Base-by-base conservation (phyloP, 2,329 filamentous ascomycete genomes). In the Paecilomyces formosus region DNA sequence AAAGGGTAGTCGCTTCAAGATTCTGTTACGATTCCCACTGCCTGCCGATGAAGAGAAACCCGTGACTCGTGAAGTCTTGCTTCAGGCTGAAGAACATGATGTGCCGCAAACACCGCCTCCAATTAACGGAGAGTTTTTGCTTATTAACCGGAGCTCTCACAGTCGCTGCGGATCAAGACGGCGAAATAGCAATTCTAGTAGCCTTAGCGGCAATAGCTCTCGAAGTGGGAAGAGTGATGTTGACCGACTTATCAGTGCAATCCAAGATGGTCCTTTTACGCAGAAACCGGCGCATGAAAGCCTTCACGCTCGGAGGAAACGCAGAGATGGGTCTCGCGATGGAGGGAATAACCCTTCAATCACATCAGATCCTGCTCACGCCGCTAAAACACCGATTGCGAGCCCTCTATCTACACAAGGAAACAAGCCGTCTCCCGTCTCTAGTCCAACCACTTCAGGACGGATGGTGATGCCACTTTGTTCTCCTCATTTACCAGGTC, bases 1-100 rank as follows among this genome's bases (percentile, higher is more conserved):
- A 1, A 89, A 88, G 65, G 92, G 92, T 0, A 92, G 91, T 18
- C 82, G 89, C 56, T 96, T 96, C 63, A 85, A 91, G 21, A 84
- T 96, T 24, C 85, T 90, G 62, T 77, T 96, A 30, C 88, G 88
- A 0, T 94, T 96, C 63, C 80, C 85, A 7, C 69, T 92, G 0
- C 86, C 85, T 0, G 71, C 74, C 0, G 74, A 78, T 6, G 60
- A 67, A 30, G 30, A 33, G 12, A 54, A 22, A 30, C 8, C n/a
- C 22, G 11, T 50, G 22, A 18, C n/a, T 57, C 24, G 49, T 11
- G 53, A 55, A 3, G 55, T 58, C 28, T 49, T 54, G 24, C 26
- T 28, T 8, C 15, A 54, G n/a, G 9, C 57, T 0, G 75, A 79
- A 52, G 30, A 45, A 9, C 52, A 5, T 24, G 15, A 45, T 12